Conservation (phyloP, 805 yeast genomes). For the Wickerhamomyces queroliae region DNA sequence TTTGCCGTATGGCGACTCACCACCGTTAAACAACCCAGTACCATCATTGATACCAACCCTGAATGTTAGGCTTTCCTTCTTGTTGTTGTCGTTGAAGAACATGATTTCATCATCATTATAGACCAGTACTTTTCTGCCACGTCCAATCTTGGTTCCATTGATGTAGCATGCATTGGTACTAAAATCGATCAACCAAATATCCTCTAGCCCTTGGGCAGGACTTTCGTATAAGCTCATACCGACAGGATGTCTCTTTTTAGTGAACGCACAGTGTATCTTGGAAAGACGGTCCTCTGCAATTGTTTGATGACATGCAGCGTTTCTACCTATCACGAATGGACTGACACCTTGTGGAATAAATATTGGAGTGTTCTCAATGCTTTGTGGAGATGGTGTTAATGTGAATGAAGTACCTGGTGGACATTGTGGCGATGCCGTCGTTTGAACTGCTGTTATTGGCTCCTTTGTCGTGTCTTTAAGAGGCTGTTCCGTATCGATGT, state of each 20-base stretch:
- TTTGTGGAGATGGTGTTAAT: constrained; percentile 43
- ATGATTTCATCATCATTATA: constrained; percentile 62
- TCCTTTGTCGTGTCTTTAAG: constrained; percentile 12
- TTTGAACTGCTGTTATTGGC: constrained; percentile 10
- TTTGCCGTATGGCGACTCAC: constrained; percentile 18
- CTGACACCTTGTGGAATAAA: constrained; percentile 62
- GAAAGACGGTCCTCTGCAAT: constrained; percentile 76
- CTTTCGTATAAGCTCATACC: constrained; percentile 54
- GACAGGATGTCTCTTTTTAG: constrained; percentile 57
- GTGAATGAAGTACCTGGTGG: constrained; percentile 63
- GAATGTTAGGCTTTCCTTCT: constrained; percentile 49
- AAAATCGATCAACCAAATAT: constrained; percentile 73
- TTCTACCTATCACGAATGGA: constrained; percentile 71
- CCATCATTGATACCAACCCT: constrained; percentile 47
- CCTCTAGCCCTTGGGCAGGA: constrained; percentile 70
- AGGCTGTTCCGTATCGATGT: not conserved
- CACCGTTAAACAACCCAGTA: constrained; percentile 58
- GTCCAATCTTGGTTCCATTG: constrained; percentile 52
- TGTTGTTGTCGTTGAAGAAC: constrained; percentile 55
- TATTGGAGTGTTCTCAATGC: constrained; percentile 41
- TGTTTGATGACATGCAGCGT: constrained; percentile 51
- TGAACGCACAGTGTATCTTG: constrained; percentile 71
- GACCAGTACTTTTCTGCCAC: constrained; percentile 55
- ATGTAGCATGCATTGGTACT: constrained; percentile 78
- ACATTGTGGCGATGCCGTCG: constrained; percentile 7